These are phyloP conservation scores for Fusarium domesticum DNA, from an alignment of 2,329 filamentous ascomycete genomes.

Conservation along the genomic window DNA sequence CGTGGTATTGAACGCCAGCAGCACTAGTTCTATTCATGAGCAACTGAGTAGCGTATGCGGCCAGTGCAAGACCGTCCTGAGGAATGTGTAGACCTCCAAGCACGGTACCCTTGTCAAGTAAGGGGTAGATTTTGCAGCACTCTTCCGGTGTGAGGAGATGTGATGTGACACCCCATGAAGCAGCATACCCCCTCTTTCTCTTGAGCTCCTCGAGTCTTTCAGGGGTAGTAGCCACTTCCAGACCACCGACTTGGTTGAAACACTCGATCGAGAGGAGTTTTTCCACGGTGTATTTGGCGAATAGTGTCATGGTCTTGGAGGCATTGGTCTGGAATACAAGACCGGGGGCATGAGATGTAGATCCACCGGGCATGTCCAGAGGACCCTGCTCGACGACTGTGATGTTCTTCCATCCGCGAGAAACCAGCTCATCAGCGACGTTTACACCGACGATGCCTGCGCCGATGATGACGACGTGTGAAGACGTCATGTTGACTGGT, in stretches of 20 bases:
- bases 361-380: constrained; percentile 60
- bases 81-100: constrained; percentile 60
- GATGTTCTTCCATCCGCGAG: constrained; percentile 60
- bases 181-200: constrained; percentile 58
- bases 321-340: constrained; percentile 62
- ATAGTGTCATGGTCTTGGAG: constrained; percentile 55
- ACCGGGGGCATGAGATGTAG: constrained; percentile 63
- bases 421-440: constrained; percentile 60
- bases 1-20: constrained; percentile 58
- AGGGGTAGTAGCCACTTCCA: constrained; percentile 60
- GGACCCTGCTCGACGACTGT: constrained; percentile 65
- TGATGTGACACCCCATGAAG: constrained; percentile 59
- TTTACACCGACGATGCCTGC: constrained; percentile 64
- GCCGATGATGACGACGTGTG: constrained; percentile 57
- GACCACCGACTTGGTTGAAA: constrained; percentile 61
- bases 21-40: constrained; percentile 56
- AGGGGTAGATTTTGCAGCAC: constrained; percentile 53
- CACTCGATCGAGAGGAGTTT: constrained; percentile 57
- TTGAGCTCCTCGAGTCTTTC: constrained; percentile 59
- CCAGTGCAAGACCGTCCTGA: constrained; percentile 58
- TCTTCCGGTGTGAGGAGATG: constrained; percentile 50
- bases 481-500: constrained; percentile 16
- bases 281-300: constrained; percentile 60
- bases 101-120: constrained; percentile 50
- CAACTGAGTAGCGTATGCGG: constrained; percentile 58